A percentile compares a stretch with the other conserved stretches of the same genome.
phyloP scores from a whole-genome alignment of 23 red algal species.

The Gracilaria gracilis region DNA sequence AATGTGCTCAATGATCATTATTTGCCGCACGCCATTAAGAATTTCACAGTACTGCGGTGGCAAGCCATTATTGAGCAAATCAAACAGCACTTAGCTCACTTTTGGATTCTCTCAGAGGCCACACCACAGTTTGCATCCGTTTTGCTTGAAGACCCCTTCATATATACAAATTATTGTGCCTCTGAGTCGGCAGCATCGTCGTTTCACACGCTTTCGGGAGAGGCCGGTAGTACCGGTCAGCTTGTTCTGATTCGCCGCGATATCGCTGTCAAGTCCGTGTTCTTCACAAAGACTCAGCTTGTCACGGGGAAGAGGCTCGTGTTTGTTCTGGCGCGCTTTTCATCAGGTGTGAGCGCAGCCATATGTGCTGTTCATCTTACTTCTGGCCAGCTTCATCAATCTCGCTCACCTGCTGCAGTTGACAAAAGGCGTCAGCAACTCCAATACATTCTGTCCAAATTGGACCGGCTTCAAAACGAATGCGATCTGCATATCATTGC shows the following conservation, averaged over 20 bases:
- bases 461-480: slow-evolving; percentile 8
- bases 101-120: slow-evolving; percentile 17
- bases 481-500: slow-evolving; percentile 28
- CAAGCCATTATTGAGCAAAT: background rate
- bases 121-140: background rate
- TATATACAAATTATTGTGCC: background rate
- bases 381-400: slow-evolving; percentile 20
- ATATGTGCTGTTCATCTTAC: slow-evolving; percentile 11
- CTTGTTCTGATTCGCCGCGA: slow-evolving; percentile 13
- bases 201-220: background rate
- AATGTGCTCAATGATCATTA: background rate
- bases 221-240: background rate
- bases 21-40: background rate
- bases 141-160: background rate
- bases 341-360: background rate
- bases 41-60: background rate
- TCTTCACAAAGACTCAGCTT: background rate
- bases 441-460: background rate
- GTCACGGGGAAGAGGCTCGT: background rate
- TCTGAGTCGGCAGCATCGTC: background rate
- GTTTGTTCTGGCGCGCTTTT: background rate
- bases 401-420: background rate
- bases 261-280: slow-evolving; percentile 2
- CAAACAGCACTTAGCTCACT: background rate
- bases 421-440: background rate